Conservation (phyloP, 73 alveolate species). For the Tetrahymena thermophila region DNA sequence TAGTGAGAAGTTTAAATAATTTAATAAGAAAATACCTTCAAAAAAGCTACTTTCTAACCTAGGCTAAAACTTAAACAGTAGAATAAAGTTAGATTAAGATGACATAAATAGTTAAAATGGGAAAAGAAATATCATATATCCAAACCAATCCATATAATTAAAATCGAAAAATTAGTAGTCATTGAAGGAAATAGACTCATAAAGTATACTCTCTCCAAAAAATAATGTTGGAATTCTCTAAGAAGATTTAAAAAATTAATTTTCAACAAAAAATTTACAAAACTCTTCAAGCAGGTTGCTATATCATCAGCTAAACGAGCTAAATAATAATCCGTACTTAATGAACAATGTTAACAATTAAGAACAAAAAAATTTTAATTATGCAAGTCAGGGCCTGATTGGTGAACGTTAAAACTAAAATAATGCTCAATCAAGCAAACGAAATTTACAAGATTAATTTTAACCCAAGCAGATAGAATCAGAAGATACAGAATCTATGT, state of each 20-base stretch:
- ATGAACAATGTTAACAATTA: neutral
- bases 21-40: neutral
- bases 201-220: neutral
- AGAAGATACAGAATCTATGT: neutral
- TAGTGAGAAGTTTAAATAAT: neutral
- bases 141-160: neutral
- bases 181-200: neutral
- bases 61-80: neutral
- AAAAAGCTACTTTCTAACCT: neutral
- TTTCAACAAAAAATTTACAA: neutral
- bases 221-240: neutral
- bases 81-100: neutral
- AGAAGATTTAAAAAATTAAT: neutral
- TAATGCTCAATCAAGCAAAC: neutral
- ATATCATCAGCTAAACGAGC: neutral
- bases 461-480: neutral
- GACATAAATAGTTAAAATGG: neutral
- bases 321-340: neutral
- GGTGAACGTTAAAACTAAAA: neutral
- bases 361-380: neutral
- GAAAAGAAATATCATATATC: neutral
- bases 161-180: neutral
- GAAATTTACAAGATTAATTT: neutral
- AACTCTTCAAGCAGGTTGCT: neutral
- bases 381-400: neutral